Evolutionary conservation across 257 asterid species (phyloP).

Genomic region (Striga asiatica): DNA sequence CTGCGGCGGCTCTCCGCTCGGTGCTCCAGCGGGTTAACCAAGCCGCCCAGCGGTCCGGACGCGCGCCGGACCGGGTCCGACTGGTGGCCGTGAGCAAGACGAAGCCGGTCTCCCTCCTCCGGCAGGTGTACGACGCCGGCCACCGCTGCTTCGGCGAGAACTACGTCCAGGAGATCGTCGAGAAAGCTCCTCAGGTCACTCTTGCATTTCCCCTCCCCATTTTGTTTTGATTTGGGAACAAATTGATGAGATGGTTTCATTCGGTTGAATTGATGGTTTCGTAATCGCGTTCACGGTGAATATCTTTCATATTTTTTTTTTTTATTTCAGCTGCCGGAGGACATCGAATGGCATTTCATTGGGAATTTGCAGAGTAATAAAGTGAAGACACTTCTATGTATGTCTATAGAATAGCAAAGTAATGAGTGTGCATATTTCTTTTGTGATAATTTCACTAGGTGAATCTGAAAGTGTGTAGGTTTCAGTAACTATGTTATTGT

Average conservation of each 20-base stretch:
- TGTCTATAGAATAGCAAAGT: constrained; percentile 7
- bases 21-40: constrained; percentile 59
- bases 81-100: constrained; percentile 94
- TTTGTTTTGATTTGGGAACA: neutral
- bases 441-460: neutral
- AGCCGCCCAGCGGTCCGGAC: constrained; percentile 59
- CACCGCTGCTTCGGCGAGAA: constrained; percentile 91
- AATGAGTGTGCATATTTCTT: neutral
- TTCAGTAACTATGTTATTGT: neutral
- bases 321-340: constrained; percentile 79
- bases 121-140: constrained; percentile 85
- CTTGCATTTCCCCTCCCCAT: neutral
- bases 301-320: neutral
- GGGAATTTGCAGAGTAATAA: constrained; percentile 98
- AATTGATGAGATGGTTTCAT: constrained; percentile 1
- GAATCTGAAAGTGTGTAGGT: neutral
- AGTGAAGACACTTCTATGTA: constrained; percentile 87
- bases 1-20: constrained; percentile 64
- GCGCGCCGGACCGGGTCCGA: constrained; percentile 50
- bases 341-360: constrained; percentile 91
- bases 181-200: constrained; percentile 81
- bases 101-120: constrained; percentile 58
- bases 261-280: constrained; percentile 1
- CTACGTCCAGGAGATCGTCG: constrained; percentile 81
- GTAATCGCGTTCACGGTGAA: neutral